Conservation (phyloP, 306 rosid species). For the Rosa rugosa region DNA sequence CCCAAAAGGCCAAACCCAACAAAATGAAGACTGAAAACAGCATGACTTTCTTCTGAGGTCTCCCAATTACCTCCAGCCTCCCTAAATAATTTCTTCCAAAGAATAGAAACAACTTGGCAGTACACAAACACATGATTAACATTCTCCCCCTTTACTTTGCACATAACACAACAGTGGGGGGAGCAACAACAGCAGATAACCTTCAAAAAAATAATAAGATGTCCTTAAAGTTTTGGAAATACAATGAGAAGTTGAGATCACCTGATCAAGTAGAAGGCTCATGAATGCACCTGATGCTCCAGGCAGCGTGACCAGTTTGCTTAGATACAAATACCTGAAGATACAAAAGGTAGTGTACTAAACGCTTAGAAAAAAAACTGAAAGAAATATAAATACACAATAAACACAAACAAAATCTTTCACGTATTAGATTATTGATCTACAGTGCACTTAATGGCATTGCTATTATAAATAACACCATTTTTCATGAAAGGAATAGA, state of each 20-base stretch:
- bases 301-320: constrained; percentile 66
- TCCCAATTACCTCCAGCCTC: too few species aligned
- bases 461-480: neutral
- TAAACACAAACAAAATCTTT: neutral
- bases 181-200: neutral
- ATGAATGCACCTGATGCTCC: constrained; percentile 87
- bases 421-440: neutral
- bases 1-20: too few species aligned
- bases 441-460: neutral
- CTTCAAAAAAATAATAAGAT: neutral
- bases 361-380: neutral
- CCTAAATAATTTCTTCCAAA: too few species aligned
- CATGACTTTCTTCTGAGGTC: too few species aligned
- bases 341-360: constrained; percentile 17
- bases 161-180: neutral
- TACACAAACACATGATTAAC: too few species aligned
- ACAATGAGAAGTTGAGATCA: constrained; percentile 27
- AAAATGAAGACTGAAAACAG: too few species aligned
- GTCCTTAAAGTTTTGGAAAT: neutral
- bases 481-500: neutral
- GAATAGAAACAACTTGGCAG: neutral
- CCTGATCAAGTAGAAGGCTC: constrained; percentile 94
- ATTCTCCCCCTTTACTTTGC: neutral
- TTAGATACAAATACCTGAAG: constrained; percentile 80
- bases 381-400: constrained; percentile 6